Conservation (phyloP, 2,329 filamentous ascomycete genomes). For the Claviceps pazoutovae region DNA sequence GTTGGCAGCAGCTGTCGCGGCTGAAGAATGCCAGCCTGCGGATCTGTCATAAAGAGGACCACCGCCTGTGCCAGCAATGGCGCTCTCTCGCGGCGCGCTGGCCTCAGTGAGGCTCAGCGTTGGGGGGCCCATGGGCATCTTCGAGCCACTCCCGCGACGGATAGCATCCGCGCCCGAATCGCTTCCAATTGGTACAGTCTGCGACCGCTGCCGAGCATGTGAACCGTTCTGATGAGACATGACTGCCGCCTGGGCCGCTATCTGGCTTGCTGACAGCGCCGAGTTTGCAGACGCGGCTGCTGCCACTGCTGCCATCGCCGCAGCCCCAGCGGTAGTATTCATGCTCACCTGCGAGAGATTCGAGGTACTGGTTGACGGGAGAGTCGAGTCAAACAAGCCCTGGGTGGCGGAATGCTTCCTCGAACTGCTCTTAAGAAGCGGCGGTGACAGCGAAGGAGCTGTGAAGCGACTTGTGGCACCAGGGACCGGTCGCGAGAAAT, state of each 20-base stretch:
- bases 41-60: constrained; percentile 48
- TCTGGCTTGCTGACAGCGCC: constrained; percentile 52
- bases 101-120: constrained; percentile 51
- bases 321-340: constrained; percentile 25
- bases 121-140: constrained; percentile 45
- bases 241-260: constrained; percentile 65
- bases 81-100: constrained; percentile 43
- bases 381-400: constrained; percentile 61
- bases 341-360: constrained; percentile 38
- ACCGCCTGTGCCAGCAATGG: constrained; percentile 32
- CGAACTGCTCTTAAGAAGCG: constrained; percentile 31
- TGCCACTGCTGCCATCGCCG: constrained; percentile 19
- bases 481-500: constrained; percentile 41
- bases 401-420: constrained; percentile 59
- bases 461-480: constrained; percentile 14
- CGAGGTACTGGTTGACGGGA: constrained; percentile 47
- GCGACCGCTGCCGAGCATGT: constrained; percentile 53
- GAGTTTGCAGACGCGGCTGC: constrained; percentile 11
- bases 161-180: constrained; percentile 26
- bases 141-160: constrained; percentile 31
- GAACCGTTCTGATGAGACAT: constrained; percentile 44
- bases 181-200: constrained; percentile 51
- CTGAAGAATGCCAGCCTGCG: constrained; percentile 45
- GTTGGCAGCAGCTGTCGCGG: constrained; percentile 53
- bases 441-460: constrained; percentile 17